Evolutionary conservation across 2,329 filamentous ascomycete species (phyloP), one percentile per base, ranked within the genome.

Genomic region (Emmonsia crescens): DNA sequence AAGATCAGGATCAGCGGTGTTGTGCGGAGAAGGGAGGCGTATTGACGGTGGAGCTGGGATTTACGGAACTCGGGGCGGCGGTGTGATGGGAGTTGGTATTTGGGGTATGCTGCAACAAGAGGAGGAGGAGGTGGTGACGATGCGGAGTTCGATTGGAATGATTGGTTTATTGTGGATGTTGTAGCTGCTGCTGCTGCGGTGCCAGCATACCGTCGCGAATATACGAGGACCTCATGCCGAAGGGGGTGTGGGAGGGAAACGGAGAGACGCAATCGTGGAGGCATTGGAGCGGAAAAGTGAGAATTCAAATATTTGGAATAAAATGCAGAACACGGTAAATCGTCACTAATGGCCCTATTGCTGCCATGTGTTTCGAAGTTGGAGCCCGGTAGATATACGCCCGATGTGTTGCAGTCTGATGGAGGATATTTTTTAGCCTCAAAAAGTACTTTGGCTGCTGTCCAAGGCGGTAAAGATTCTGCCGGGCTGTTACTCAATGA

Each of bases 31-130:
- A 96, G 80, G 55, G 92, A 94, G 59, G 92, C 90, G 77, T 96
- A 96, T 69, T 89, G 85, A 62, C 92, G 86, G 67, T 88, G 84
- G 24, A 97, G 82, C 76, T 99, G 94, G 19, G 91, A 88, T 78
- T 97, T 96, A 73, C 93, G 88, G 70, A 88, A 88, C 72, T 96
- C 89, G 55, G 92, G 84, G 24, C 87, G 88, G 72, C 93, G 89
- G 73, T 95, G 88, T 60, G 89, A 96, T 3, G 90, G 91, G 2
- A 92, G 93, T 75, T 96, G 91, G 0, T 85, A 88, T 0, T 85
- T 72, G 75, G 96, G 91, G 0, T 86, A 88, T 0, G 85, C 72
- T 59, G 78, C 77, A 38, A 78, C 71, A 27, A 84, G 76, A 38
- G 80, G 76, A 6, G 76, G 70, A 60, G 71, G 68, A 1, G 78